phyloP scores from a whole-genome alignment of 371 early-diverging fungal species.

The Rhizomucor pusillus region DNA sequence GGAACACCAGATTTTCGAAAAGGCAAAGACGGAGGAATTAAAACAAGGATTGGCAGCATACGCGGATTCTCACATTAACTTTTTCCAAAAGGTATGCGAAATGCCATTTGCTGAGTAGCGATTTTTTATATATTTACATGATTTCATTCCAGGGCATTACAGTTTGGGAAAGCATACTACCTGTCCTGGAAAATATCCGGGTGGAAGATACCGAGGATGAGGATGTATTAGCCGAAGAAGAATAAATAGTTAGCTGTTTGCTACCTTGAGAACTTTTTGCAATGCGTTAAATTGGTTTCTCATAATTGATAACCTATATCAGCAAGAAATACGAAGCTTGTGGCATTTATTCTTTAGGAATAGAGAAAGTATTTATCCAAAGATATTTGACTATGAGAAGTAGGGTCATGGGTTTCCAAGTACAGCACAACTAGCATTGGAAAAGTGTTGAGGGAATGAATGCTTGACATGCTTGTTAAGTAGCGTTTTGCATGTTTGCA shows the following conservation, averaged over 20 bases:
- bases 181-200: constrained; percentile 30
- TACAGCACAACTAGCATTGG: no score
- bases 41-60: constrained; percentile 73
- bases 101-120: not conserved
- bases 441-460: not conserved
- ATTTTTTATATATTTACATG: constrained; percentile 6
- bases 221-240: not conserved
- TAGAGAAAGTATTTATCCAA: no score
- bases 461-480: not conserved
- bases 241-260: not conserved
- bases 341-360: not conserved
- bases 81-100: constrained; percentile 67
- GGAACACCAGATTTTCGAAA: constrained; percentile 81
- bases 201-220: constrained; percentile 9
- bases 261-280: not conserved
- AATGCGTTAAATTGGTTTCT: not conserved
- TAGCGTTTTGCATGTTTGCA: not conserved
- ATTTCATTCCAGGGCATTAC: constrained; percentile 22
- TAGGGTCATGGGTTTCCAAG: no score
- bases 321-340: not conserved
- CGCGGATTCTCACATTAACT: constrained; percentile 79
- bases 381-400: no score
- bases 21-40: constrained; percentile 75
- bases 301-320: not conserved
- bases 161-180: constrained; percentile 45